Evolutionary conservation across 2,329 filamentous ascomycete genomes (phyloP), one percentile per base, ranked within the genome.

Genomic region (Biscogniauxia marginata): DNA sequence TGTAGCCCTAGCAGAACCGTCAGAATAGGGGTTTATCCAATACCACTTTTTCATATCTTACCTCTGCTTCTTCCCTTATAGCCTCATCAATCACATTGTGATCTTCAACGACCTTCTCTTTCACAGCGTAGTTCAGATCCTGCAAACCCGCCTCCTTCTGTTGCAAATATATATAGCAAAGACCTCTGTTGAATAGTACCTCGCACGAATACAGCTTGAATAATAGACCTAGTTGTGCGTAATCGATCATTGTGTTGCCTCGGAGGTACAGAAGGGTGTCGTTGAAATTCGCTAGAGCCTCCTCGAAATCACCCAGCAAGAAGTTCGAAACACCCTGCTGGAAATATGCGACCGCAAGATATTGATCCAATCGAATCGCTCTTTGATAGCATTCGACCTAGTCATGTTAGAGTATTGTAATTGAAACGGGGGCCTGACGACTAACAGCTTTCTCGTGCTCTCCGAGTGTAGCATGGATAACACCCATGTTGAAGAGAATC

Each of bases 261-360:
- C 95, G 86, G 47, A 99, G 83, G 74, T 98, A 98, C 45, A 97
- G 79, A 44, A 99, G 80, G 0, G 95, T 97, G 71, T 99, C 95
- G 78, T 99, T 99, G 82, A 99, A 99, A 76, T 98, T 98, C 65
- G 93, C 93, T 59, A 98, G 80, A 18, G 95, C 95, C 74, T 98
- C 95, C 73, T 98, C 93, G 66, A 98, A 98, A 71, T 99, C 95
- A 57, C 93, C 93, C 54, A 98, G 85, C 50, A 99, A 80, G 74
- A 99, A 99, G 73, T 98, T 99, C 54, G 95, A 98, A 18, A 99
- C 95, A 46, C 95, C 95, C 75, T 98, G 91, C 71, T 99, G 95
- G 74, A 99, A 99, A 73, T 98, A 98, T 57, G 95, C 93, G 56
- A 99, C 92, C 55, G 95, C 95, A 47, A 99, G 88, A 71, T 98